Evolutionary conservation across 257 asterid genomes (phyloP), one percentile per base, ranked within the genome.

Genomic region (Fraxinus anomala): DNA sequence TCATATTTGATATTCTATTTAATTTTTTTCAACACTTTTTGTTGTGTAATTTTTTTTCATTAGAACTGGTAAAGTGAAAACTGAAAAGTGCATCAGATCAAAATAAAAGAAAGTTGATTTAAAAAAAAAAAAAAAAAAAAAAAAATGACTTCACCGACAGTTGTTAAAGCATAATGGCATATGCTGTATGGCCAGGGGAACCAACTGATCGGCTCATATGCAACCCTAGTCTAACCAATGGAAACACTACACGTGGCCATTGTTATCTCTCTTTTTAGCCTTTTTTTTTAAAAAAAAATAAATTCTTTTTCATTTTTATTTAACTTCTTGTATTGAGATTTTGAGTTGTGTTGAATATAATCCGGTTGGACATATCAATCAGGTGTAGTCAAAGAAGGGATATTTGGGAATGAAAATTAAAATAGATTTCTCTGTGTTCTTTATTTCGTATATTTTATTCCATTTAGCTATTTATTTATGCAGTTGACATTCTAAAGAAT

Each of bases 121-220:
- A 26, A n/a, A n/a, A n/a, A n/a, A n/a, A n/a, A 26, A 26, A 42
- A 6, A 56, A 16, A 39, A 44, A 26, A 66, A 33, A 40, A 3
- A 37, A 39, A 3, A 39, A 14, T 0, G 1, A 44, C 34, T 12
- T 17, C 37, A 76, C 73, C 61, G 70, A 73, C 82, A 82, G 82
- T 61, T 67, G 82, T 73, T 39, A 21, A 78, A 72, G 68, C 19
- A 78, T 49, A 74, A 82, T 78, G 78, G 82, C 80, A 82, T 78
- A 70, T 74, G 80, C 74, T 68, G 6, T 6, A 24, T 14, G 80
- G 73, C 68, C 23, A 47, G 66, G 59, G 67, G 63, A 33, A 69
- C 77, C 34, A 39, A 76, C 4, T 1, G 6, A 21, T 51, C 9
- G 61, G 23, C 23, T 51, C 23, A 17, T 51, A 17, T 23, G 33